Conservation (phyloP, 805 yeast species). For the Candida anglica region DNA sequence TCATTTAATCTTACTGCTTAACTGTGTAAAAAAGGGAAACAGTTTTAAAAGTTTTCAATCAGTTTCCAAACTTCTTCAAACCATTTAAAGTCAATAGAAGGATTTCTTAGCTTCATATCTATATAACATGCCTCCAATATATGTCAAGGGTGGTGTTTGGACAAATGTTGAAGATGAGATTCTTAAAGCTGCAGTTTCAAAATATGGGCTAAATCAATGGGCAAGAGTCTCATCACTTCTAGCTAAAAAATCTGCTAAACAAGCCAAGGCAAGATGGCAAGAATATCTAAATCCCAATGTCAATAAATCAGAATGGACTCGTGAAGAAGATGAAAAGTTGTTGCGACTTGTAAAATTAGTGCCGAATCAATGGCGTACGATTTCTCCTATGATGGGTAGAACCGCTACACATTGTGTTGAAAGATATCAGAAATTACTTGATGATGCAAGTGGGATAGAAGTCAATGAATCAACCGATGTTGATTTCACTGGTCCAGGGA, state of each 20-base stretch:
- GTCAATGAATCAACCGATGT: constrained; percentile 11
- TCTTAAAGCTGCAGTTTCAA: constrained; percentile 83
- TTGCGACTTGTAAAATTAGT: constrained; percentile 61
- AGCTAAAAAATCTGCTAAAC: constrained; percentile 82
- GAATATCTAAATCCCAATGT: constrained; percentile 82
- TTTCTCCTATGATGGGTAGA: constrained; percentile 75
- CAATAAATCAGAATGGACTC: constrained; percentile 61
- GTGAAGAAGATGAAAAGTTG: constrained; percentile 71
- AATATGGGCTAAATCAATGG: constrained; percentile 95
- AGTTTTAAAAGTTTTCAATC: no score
- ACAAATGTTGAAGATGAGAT: constrained; percentile 82
- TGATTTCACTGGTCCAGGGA: constrained; percentile 48
- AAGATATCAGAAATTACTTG: constrained; percentile 70
- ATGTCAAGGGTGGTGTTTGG: constrained; percentile 90
- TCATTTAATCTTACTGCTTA: no score
- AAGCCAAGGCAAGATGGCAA: constrained; percentile 89
- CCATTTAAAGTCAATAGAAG: no score
- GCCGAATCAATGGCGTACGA: constrained; percentile 94
- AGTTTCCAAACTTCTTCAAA: no score
- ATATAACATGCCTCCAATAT: constrained; percentile 46
- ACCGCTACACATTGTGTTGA: constrained; percentile 87
- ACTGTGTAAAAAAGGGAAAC: no score
- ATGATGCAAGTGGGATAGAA: constrained; percentile 32
- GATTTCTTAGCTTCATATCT: background rate
- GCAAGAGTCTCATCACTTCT: constrained; percentile 83